These are phyloP conservation scores for sweet orange (Citrus sinensis) DNA, from an alignment of 345 rosid species.

Conservation along the genomic window DNA sequence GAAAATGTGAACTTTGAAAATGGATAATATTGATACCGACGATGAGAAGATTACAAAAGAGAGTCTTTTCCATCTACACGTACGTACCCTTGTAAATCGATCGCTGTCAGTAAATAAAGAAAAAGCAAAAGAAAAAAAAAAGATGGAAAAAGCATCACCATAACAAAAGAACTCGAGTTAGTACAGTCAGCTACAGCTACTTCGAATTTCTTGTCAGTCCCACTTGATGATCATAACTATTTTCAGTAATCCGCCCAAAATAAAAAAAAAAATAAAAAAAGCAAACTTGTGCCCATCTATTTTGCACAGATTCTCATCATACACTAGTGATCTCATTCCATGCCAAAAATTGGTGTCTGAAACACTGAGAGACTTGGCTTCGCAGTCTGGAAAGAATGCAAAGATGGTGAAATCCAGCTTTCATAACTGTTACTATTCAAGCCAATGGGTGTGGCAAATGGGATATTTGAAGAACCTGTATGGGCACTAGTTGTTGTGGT, in stretches of 20 bases:
- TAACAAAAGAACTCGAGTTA: constrained; percentile 21
- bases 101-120: constrained; percentile 24
- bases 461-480: constrained; percentile 25
- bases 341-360: constrained; percentile 88
- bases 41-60: constrained; percentile 15
- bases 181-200: constrained; percentile 31
- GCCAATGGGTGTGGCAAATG: constrained; percentile 37
- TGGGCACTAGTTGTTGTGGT: not conserved
- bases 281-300: not conserved
- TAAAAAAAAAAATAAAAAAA: no score
- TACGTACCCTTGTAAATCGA: constrained; percentile 6
- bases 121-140: not conserved
- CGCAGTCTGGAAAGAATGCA: constrained; percentile 54
- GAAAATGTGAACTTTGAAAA: not conserved
- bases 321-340: constrained; percentile 54
- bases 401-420: constrained; percentile 48
- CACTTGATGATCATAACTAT: constrained; percentile 6
- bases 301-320: constrained; percentile 30
- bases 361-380: constrained; percentile 63
- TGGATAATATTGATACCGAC: not conserved
- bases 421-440: constrained; percentile 32
- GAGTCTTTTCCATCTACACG: not conserved
- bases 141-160: not conserved
- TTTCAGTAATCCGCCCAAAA: not conserved
- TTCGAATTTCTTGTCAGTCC: constrained; percentile 26